Conservation (phyloP, 225 moss, liverwort and hornwort species). For the Anthoceros angustus region DNA sequence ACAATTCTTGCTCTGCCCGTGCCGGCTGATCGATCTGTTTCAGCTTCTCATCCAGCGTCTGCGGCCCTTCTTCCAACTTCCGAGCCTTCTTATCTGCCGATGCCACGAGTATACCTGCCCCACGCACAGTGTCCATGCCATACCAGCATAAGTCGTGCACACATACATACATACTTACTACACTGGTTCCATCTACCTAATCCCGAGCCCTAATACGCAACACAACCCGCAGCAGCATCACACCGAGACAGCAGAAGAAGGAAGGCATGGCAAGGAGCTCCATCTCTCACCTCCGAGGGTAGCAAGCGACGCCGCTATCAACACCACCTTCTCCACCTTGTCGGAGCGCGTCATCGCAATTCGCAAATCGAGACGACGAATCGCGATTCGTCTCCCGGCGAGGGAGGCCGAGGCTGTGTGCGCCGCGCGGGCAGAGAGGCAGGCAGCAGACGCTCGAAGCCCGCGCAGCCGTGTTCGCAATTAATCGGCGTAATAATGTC, state of each 20-base stretch:
- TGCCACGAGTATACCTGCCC: not conserved
- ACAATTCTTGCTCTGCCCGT: not conserved
- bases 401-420: no score
- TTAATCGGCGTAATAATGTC: no score
- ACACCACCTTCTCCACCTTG: not conserved
- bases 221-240: not conserved
- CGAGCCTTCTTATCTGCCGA: slow-evolving; percentile 1
- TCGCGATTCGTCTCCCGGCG: no score
- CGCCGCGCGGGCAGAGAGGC: no score
- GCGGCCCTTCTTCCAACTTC: not conserved
- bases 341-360: not conserved
- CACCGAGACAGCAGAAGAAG: not conserved
- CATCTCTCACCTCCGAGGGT: not conserved
- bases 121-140: not conserved
- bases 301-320: not conserved
- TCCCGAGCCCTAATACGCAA: no score
- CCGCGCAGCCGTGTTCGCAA: no score
- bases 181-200: no score
- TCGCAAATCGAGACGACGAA: no score
- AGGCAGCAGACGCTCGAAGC: no score
- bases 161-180: no score
- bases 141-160: not conserved
- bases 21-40: not conserved
- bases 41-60: slow-evolving; percentile 4
- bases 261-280: not conserved